Evolutionary conservation across 805 yeast genomes (phyloP).

Genomic region (Yarrowia divulgata): DNA sequence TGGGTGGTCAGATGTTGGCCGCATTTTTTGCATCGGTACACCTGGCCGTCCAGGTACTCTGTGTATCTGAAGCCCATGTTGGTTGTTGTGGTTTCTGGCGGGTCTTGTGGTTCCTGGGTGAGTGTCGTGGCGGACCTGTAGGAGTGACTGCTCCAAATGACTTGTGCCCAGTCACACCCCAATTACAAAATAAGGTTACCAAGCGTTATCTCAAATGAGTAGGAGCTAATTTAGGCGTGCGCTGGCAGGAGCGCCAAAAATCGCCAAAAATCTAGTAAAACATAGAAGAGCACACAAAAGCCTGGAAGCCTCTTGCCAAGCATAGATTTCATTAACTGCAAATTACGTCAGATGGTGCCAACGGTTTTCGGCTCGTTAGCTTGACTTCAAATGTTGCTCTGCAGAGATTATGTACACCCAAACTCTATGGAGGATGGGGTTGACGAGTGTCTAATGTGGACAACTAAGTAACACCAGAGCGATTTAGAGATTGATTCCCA

Average conservation of each 20-base stretch:
- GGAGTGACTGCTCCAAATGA: not conserved
- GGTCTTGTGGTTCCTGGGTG: conserved; percentile 3
- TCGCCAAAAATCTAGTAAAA: not conserved
- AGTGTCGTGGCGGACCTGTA: conserved; percentile 1
- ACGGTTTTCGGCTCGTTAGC: not conserved
- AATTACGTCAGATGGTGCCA: no score
- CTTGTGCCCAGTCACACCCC: not conserved
- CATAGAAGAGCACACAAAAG: no score
- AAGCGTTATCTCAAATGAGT: conserved; percentile 15
- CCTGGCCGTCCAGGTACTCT: conserved; percentile 50
- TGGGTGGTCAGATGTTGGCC: conserved; percentile 54
- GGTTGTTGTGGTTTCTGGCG: not conserved
- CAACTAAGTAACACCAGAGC: no score
- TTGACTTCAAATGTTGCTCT: not conserved
- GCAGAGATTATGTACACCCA: conserved; percentile 10
- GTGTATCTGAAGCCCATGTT: conserved; percentile 59
- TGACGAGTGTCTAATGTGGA: not conserved
- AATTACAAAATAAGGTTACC: conserved; percentile 3
- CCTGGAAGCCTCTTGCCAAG: no score
- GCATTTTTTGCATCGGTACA: conserved; percentile 54
- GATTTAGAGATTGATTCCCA: no score
- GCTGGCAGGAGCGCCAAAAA: no score
- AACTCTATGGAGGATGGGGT: not conserved
- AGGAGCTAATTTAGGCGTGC: conserved; percentile 1
- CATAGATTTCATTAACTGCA: no score